Evolutionary conservation across 345 rosid genomes (phyloP), one percentile per base, ranked within the genome.

Genomic region (Linum trigynum): DNA sequence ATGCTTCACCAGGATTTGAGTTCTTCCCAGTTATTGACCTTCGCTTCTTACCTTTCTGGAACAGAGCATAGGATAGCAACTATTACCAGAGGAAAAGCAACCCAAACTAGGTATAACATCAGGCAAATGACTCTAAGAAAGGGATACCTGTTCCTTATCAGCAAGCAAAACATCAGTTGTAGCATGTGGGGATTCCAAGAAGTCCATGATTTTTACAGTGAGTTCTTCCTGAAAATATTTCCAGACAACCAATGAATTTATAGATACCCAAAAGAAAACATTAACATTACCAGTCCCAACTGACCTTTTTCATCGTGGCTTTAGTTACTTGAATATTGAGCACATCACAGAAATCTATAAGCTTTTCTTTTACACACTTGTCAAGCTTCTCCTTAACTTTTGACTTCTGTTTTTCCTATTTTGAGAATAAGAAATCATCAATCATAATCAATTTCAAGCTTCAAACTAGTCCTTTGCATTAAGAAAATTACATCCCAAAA

Each of bases 151-250:
- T 65, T 84, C 96, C 70, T 79, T 82, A 38, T 90, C 99, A 75
- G 97, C 85, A 57, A 94, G 88, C 74, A 90, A 64, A 72, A 79
- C 72, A 41, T 88, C 89, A 65, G 97, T 87, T 2, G 92, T 87
- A 42, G 84, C 74, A 71, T 83, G 92, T 41, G 99, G 99, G 23
- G 83, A 87, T 78, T 94, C 99, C 83, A 94, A 71, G 72, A 94
- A 94, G 40, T 88, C 96, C 80, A 94, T 75, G 71, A 94, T 77
- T 75, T 85, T 94, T 15, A 77, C 89, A 61, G 96, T 81, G 69
- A 87, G 75, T 59, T 90, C 99, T 76, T 94, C 99, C 96, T 94
- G 73, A 40, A 62, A 66, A 59, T 41, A 66, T 40, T 40, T 60
- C 42, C 65, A 72, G 15, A 3, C 16, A 51, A 60, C 38, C 59